phyloP scores from a whole-genome alignment of 2,329 filamentous ascomycete species.

The Fusarium sp. region DNA sequence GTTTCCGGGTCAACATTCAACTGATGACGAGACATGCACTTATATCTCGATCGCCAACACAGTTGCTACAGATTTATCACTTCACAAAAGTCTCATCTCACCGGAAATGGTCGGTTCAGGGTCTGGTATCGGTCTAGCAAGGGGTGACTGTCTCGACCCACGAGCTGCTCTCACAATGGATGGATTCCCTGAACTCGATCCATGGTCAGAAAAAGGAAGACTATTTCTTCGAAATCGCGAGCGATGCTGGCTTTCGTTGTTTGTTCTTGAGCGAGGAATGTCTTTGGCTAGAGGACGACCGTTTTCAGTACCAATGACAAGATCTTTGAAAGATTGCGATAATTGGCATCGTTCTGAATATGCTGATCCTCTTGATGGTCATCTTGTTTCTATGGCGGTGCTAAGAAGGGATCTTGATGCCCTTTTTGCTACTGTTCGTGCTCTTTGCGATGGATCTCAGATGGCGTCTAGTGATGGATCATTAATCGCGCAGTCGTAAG shows the following conservation, averaged over 20 bases:
- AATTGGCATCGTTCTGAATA: constrained; percentile 72
- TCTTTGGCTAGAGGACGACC: constrained; percentile 74
- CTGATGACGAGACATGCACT: constrained; percentile 76
- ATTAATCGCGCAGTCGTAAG: constrained; percentile 62
- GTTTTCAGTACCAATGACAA: constrained; percentile 73
- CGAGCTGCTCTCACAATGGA: constrained; percentile 72
- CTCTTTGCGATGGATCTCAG: constrained; percentile 67
- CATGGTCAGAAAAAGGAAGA: constrained; percentile 66
- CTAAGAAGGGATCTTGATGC: constrained; percentile 71
- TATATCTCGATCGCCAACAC: constrained; percentile 76
- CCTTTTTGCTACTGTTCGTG: constrained; percentile 65
- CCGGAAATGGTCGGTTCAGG: constrained; percentile 57
- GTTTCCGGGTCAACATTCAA: constrained; percentile 71
- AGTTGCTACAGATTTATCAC: constrained; percentile 72
- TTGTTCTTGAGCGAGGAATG: constrained; percentile 76
- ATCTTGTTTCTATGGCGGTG: constrained; percentile 76
- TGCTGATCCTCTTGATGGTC: constrained; percentile 73
- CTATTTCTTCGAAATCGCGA: constrained; percentile 72
- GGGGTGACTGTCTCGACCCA: constrained; percentile 75
- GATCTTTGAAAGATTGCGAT: constrained; percentile 73
- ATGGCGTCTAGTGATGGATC: constrained; percentile 59
- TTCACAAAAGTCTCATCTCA: constrained; percentile 74
- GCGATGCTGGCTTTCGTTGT: constrained; percentile 75
- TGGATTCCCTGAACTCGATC: constrained; percentile 71
- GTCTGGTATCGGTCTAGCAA: constrained; percentile 60